Conservation (phyloP, 2,329 filamentous ascomycete species). For the Ceratocystis lukuohia region DNA sequence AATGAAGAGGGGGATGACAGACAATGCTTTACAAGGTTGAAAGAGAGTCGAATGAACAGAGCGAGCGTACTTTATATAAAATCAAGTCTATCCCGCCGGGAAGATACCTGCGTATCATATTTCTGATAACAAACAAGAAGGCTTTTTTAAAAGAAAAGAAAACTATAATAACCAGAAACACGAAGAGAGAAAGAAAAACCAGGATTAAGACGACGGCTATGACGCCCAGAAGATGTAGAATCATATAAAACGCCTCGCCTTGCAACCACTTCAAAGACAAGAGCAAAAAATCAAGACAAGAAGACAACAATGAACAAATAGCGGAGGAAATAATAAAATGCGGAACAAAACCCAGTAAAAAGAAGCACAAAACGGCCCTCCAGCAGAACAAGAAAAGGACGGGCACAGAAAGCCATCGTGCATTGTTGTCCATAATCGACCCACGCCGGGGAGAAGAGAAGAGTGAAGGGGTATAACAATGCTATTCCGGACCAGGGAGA, state of each 20-base stretch:
- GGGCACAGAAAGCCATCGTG: not conserved
- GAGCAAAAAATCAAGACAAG: not conserved
- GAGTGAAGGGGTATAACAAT: not conserved
- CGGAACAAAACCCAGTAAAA: not conserved
- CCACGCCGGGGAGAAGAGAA: not conserved
- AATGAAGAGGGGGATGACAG: too few species aligned
- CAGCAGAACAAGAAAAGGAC: not conserved
- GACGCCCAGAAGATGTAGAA: not conserved
- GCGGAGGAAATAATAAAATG: not conserved
- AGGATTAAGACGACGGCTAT: not conserved
- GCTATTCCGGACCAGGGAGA: not conserved
- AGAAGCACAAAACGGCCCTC: not conserved
- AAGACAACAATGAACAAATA: not conserved
- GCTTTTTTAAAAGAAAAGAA: not conserved
- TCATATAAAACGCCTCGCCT: not conserved
- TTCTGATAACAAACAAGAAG: too few species aligned
- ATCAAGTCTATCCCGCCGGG: too few species aligned
- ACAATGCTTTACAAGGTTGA: too few species aligned
- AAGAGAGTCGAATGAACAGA: too few species aligned
- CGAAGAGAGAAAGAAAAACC: not conserved
- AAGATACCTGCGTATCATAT: too few species aligned
- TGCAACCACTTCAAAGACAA: not conserved
- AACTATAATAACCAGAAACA: not conserved
- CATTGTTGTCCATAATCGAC: not conserved
- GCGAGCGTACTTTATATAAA: too few species aligned